Percentiles rank a stretch among this genome's conserved stretches.
Evolutionary conservation across 768 basidiomycete genomes (phyloP).

Genomic region (Sarcomyxa edulis): DNA sequence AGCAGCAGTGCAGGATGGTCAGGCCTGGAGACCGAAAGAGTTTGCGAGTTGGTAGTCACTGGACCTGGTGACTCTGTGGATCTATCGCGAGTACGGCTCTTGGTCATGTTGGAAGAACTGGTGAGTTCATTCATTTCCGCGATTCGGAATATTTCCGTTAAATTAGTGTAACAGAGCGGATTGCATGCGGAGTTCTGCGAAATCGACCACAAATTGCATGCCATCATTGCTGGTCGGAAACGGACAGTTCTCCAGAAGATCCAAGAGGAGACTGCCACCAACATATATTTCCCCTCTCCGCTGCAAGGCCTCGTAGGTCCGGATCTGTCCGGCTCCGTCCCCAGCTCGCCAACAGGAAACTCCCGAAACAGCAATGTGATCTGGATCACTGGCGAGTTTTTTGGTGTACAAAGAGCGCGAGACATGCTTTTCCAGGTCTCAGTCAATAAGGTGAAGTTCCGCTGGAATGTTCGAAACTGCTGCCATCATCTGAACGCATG

Average conservation of each 20-base stretch:
- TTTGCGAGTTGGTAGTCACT: conserved; percentile 89
- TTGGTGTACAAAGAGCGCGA: conserved; percentile 88
- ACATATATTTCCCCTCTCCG: conserved; percentile 91
- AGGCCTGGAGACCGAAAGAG: conserved; percentile 89
- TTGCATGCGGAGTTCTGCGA: conserved; percentile 88
- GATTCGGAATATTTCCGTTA: conserved; percentile 4
- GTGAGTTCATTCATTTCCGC: conserved; percentile 41
- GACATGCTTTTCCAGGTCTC: conserved; percentile 94
- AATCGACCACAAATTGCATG: conserved; percentile 92
- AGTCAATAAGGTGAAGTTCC: conserved; percentile 61
- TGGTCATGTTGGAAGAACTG: conserved; percentile 94
- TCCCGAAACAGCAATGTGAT: conserved; percentile 66
- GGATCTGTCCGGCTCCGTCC: conserved; percentile 41
- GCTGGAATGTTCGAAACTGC: neutral
- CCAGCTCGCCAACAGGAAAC: conserved; percentile 29
- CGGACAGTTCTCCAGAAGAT: conserved; percentile 84
- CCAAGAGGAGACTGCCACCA: conserved; percentile 95
- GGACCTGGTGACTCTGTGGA: conserved; percentile 88
- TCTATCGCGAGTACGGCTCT: conserved; percentile 80
- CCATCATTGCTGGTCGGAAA: conserved; percentile 87
- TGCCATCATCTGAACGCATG: neutral
- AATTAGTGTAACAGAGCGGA: conserved; percentile 58
- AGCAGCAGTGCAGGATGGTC: conserved; percentile 77
- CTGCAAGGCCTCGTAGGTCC: conserved; percentile 81
- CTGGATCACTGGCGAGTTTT: conserved; percentile 98